These are phyloP conservation scores for Neopestalotiopsis sp. DNA, from an alignment of 2,329 filamentous ascomycete species.

Conservation along the genomic window DNA sequence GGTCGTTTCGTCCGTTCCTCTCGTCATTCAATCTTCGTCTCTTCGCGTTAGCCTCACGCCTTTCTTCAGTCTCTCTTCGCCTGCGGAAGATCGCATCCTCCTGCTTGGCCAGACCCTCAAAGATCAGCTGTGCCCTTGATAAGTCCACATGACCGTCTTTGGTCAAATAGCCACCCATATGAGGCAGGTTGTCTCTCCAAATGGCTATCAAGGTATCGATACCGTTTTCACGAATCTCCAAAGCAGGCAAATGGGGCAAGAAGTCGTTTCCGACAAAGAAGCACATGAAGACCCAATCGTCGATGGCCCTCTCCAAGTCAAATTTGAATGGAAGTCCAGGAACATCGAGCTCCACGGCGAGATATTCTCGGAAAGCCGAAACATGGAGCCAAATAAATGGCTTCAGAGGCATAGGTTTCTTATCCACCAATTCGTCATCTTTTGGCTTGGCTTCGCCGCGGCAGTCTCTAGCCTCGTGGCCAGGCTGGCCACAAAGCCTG, in stretches of 20 bases:
- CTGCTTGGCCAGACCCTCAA: constrained; percentile 86
- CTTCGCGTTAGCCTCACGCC: constrained; percentile 79
- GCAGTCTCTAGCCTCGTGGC: constrained; percentile 88
- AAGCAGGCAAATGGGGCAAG: constrained; percentile 92
- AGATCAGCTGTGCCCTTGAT: constrained; percentile 82
- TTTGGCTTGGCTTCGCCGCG: constrained; percentile 79
- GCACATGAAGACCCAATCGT: constrained; percentile 99
- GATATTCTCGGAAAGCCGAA: constrained; percentile 86
- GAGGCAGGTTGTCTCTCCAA: constrained; percentile 89
- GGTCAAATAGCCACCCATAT: constrained; percentile 95
- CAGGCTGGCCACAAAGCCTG: constrained; percentile 88
- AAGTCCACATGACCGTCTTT: constrained; percentile 94
- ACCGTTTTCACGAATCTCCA: constrained; percentile 95
- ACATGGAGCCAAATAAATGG: constrained; percentile 99
- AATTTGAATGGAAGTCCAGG: constrained; percentile 85
- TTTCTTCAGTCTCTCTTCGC: constrained; percentile 84
- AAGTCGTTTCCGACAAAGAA: constrained; percentile 99
- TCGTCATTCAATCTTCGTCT: constrained; percentile 74
- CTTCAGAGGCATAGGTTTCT: constrained; percentile 74
- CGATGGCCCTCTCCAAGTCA: constrained; percentile 90
- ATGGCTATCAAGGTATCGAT: constrained; percentile 97
- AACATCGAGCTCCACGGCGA: constrained; percentile 86
- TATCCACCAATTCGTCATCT: constrained; percentile 80
- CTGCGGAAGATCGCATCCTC: constrained; percentile 93
- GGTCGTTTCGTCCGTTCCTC: constrained; percentile 40